Conservation (phyloP, 345 rosid genomes). For the Salix purpurea region DNA sequence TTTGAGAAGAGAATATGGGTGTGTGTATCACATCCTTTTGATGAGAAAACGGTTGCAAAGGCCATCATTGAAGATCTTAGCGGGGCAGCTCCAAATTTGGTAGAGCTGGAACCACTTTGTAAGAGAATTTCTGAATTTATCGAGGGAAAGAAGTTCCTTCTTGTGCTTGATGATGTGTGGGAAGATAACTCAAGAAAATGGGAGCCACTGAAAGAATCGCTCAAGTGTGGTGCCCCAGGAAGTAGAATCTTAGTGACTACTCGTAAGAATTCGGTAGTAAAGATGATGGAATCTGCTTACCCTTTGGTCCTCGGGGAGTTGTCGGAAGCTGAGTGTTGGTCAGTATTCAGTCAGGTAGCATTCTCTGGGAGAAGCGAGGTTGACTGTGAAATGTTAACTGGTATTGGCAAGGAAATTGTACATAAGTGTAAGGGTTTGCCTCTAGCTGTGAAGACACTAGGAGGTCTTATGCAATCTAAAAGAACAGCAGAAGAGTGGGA, state of each 20-base stretch:
- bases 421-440: neutral
- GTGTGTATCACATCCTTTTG: neutral
- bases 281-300: neutral
- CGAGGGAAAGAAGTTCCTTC: neutral
- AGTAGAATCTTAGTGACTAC: constrained; percentile 9
- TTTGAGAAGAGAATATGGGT: constrained; percentile 7
- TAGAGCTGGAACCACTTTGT: neutral
- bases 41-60: neutral
- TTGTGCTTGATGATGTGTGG: constrained; percentile 24
- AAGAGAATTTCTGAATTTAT: neutral
- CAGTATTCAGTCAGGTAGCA: constrained; percentile 2
- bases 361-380: neutral
- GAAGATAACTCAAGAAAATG: neutral
- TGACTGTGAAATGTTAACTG: neutral
- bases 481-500: neutral
- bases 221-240: neutral
- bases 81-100: neutral
- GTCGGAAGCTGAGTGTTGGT: neutral
- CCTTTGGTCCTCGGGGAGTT: neutral
- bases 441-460: neutral
- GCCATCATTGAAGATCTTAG: neutral
- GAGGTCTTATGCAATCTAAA: neutral
- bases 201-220: neutral
- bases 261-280: neutral
- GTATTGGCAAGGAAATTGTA: neutral